Conservation (phyloP, 441 rosid genomes). For the Pelargonium australe region DNA sequence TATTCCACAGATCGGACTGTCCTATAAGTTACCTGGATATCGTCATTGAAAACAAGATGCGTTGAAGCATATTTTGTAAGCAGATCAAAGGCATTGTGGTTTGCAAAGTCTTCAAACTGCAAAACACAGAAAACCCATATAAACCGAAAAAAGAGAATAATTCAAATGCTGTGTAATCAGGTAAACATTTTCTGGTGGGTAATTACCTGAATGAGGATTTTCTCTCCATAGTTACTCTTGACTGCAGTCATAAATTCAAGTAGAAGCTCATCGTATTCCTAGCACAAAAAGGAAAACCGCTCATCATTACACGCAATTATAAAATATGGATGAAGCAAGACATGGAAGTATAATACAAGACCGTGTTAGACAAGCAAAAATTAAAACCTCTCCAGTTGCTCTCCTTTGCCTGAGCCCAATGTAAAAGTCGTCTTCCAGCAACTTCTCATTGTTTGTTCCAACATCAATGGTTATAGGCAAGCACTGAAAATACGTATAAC, state of each 20-base stretch:
- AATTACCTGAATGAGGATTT: slow-evolving; percentile 43
- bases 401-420: slow-evolving; percentile 70
- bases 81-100: slow-evolving; percentile 46
- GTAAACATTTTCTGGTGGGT: neutral
- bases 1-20: no score
- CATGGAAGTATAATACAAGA: neutral
- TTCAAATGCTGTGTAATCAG: neutral
- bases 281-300: slow-evolving; percentile 21
- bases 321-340: neutral
- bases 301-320: slow-evolving; percentile 11
- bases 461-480: slow-evolving; percentile 88
- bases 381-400: slow-evolving; percentile 70
- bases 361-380: neutral
- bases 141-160: neutral
- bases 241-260: slow-evolving; percentile 81
- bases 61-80: slow-evolving; percentile 53
- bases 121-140: slow-evolving; percentile 15
- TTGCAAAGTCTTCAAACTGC: slow-evolving; percentile 94
- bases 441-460: slow-evolving; percentile 75
- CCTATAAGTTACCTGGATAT: slow-evolving; percentile 52
- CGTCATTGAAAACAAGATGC: slow-evolving; percentile 90
- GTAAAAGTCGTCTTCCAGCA: slow-evolving; percentile 78
- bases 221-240: slow-evolving; percentile 82
- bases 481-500: slow-evolving; percentile 41
- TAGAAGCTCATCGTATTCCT: slow-evolving; percentile 75